These are phyloP conservation scores for Kandelia obovata DNA, from an alignment of 345 rosid species.

Conservation along the genomic window DNA sequence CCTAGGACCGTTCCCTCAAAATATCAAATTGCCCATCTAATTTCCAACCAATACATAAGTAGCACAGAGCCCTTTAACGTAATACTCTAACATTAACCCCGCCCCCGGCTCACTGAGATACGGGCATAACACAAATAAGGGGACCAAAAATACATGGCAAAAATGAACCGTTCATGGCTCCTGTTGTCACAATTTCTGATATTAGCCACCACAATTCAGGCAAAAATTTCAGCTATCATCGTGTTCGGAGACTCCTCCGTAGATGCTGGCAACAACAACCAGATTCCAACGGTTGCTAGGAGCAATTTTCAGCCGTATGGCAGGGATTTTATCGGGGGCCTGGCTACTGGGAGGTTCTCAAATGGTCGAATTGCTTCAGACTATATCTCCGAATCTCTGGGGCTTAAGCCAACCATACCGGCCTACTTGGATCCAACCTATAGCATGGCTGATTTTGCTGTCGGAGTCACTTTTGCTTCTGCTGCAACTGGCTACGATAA, in stretches of 20 bases:
- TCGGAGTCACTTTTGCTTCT: slow-evolving; percentile 30
- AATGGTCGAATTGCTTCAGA: slow-evolving; percentile 29
- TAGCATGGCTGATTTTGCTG: slow-evolving; percentile 23
- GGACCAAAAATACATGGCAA: slow-evolving; percentile 5
- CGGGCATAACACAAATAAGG: background rate
- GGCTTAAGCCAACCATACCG: slow-evolving; percentile 22
- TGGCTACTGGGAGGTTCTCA: slow-evolving; percentile 26
- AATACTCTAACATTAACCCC: background rate
- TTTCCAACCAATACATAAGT: background rate
- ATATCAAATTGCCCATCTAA: background rate
- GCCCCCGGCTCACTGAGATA: background rate
- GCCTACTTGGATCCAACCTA: slow-evolving; percentile 29
- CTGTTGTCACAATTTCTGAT: background rate
- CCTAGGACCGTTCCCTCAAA: background rate
- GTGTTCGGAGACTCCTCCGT: slow-evolving; percentile 28
- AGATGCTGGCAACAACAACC: slow-evolving; percentile 26
- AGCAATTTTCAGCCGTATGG: slow-evolving; percentile 29
- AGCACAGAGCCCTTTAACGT: background rate
- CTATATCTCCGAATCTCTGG: slow-evolving; percentile 22
- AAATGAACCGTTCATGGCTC: background rate
- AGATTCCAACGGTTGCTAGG: slow-evolving; percentile 19
- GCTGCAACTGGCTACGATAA: slow-evolving; percentile 35
- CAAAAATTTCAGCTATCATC: slow-evolving; percentile 20
- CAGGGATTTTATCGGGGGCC: slow-evolving; percentile 19
- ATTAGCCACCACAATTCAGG: background rate